Base-by-base conservation (phyloP, 352 stramenopile species). In the Phytophthora chlamydospora region DNA sequence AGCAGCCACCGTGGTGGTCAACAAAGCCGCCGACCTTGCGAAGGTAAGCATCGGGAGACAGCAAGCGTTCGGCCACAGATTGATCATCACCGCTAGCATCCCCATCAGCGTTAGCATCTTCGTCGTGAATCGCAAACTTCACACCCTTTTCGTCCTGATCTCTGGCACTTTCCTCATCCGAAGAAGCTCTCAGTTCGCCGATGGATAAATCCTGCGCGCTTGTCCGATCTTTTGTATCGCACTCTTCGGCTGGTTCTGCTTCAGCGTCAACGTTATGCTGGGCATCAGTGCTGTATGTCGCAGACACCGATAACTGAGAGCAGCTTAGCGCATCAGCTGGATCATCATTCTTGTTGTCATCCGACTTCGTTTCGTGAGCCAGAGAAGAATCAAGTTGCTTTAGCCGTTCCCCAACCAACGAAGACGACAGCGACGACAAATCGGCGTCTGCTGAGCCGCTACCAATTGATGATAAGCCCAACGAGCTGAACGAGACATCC, bases 351-450 rank as follows among this genome's bases (percentile, higher is more conserved):
- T 41, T 24, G 32, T 59, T 39, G 9, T n/a, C 50, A 46, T 43
- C 29, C 6, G 10, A 14, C 5, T 17, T 10, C 9, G 21, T 33
- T 36, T 53, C 54, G 33, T 31, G 11, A 16, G 17, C 40, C 40
- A 11, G 46, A 27, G 35, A 62, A 42, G 42, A 36, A 27, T 12
- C 16, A 19, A 45, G 19, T 38, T 65, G 43, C 27, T 62, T 68
- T 3, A 55, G 12, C 24, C 43, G 47, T 57, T 64, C 68, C 14
- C 71, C 51, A 11, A 79, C 39, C 40, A 89, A 12, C 10, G 84
- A 91, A 7, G 71, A 88, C 9, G 84, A 90, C 19, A 88, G 36
- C 6, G 84, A 93, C 13, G 81, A 93, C 12, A 89, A 53, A 13
- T 88, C 71, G 2, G 76, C 89, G 19, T 43, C 45, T 24, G 71